Conservation (phyloP, 1,139 yeast genomes). For the Yamadazyma spencermartinsiae region DNA sequence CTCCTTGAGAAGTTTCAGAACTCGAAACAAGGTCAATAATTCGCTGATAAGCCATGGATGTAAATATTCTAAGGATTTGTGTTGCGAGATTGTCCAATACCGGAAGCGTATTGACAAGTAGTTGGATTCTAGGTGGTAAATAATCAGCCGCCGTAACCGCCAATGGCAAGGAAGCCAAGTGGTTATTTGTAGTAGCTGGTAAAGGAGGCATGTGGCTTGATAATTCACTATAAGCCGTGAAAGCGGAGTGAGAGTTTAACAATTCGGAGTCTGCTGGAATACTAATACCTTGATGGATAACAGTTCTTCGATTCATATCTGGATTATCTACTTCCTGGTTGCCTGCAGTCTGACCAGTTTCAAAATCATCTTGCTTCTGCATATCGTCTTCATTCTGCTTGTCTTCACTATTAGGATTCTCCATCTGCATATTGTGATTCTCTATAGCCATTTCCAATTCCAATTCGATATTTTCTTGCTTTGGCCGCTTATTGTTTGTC, state of each 20-base stretch:
- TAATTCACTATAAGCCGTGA: conserved; percentile 45
- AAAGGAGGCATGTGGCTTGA: conserved; percentile 41
- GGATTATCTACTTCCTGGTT: background rate
- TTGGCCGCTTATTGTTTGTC: conserved; percentile 2
- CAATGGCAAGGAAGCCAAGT: conserved; percentile 58
- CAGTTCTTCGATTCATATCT: conserved; percentile 1
- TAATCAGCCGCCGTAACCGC: conserved; percentile 56
- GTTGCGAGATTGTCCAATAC: conserved; percentile 73
- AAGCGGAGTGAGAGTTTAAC: conserved; percentile 42
- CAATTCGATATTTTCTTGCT: conserved; percentile 11
- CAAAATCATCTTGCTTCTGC: too few species aligned
- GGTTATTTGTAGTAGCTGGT: conserved; percentile 49
- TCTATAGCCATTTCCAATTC: conserved; percentile 14
- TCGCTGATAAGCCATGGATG: conserved; percentile 71
- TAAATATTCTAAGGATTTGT: conserved; percentile 68
- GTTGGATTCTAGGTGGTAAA: conserved; percentile 60
- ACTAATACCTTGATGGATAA: conserved; percentile 23
- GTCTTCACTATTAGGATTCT: background rate
- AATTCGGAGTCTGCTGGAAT: conserved; percentile 47
- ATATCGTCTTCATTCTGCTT: too few species aligned
- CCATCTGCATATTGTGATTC: conserved; percentile 5
- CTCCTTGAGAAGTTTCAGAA: conserved; percentile 71
- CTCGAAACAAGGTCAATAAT: conserved; percentile 71
- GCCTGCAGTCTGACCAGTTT: background rate
- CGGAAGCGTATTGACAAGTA: conserved; percentile 65